phyloP scores from a whole-genome alignment of 352 stramenopile species.

The Pythium phragmitis region DNA sequence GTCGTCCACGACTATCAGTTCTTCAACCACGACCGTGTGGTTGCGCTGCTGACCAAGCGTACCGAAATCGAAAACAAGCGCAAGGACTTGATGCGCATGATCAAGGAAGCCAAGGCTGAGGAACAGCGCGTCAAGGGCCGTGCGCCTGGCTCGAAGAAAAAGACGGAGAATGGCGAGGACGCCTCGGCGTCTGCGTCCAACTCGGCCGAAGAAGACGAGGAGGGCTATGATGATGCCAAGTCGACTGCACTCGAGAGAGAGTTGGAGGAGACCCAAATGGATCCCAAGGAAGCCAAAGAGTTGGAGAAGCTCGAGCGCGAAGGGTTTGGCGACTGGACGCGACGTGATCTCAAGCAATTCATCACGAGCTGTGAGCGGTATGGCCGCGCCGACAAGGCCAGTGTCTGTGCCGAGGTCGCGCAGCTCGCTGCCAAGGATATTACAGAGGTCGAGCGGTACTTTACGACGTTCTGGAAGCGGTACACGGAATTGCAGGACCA shows the following conservation, averaged over 20 bases:
- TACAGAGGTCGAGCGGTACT: slow-evolving; percentile 93
- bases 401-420: slow-evolving; percentile 90
- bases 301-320: slow-evolving; percentile 79
- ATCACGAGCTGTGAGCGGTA: slow-evolving; percentile 93
- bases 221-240: slow-evolving; percentile 48
- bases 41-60: slow-evolving; percentile 85
- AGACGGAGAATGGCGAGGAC: slow-evolving; percentile 51
- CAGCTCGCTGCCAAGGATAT: slow-evolving; percentile 90
- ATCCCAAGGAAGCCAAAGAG: slow-evolving; percentile 58
- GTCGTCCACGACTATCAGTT: slow-evolving; percentile 96
- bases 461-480: slow-evolving; percentile 94
- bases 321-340: slow-evolving; percentile 96
- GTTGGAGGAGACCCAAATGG: slow-evolving; percentile 75
- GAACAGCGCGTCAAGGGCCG: slow-evolving; percentile 68
- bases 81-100: slow-evolving; percentile 77
- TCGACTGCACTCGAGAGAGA: slow-evolving; percentile 78
- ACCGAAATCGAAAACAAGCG: slow-evolving; percentile 88
- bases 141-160: slow-evolving; percentile 73
- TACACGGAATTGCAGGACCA: slow-evolving; percentile 93
- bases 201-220: slow-evolving; percentile 59
- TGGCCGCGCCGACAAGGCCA: slow-evolving; percentile 89
- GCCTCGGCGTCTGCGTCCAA: slow-evolving; percentile 44
- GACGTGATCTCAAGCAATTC: slow-evolving; percentile 88
- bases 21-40: slow-evolving; percentile 90
- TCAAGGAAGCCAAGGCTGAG: slow-evolving; percentile 84